A percentile compares a stretch with the other conserved stretches of the same genome.
Conservation (phyloP, 768 basidiomycete genomes). For the Tulasnella sp. region DNA sequence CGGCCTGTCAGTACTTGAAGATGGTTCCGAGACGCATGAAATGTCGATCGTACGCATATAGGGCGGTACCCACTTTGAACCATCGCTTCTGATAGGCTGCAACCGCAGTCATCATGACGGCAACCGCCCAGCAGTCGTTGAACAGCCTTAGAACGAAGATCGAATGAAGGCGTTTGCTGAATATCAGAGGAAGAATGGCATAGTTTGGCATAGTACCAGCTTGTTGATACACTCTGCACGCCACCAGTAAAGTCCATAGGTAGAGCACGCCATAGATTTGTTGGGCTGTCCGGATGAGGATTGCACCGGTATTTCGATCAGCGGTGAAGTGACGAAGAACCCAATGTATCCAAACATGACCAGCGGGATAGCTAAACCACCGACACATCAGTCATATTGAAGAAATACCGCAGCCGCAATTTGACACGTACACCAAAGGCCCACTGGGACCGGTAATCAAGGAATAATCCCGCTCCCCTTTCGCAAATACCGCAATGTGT, state of each 20-base stretch:
- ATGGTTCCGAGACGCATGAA: background rate
- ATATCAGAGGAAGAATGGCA: conserved; percentile 54
- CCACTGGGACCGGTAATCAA: conserved; percentile 83
- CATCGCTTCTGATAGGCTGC: conserved; percentile 47
- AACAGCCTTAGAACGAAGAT: conserved; percentile 86
- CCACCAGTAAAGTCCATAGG: conserved; percentile 47
- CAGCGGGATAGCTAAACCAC: conserved; percentile 74
- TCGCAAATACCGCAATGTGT: conserved; percentile 65
- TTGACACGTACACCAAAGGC: conserved; percentile 64
- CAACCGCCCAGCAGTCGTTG: conserved; percentile 84
- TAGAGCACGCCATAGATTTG: conserved; percentile 71
- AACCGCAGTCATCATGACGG: conserved; percentile 55
- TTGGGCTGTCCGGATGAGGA: conserved; percentile 53
- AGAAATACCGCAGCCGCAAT: conserved; percentile 2
- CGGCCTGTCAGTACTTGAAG: conserved; percentile 9
- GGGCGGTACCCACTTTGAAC: conserved; percentile 49
- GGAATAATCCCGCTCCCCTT: conserved; percentile 75
- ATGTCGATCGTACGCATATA: conserved; percentile 53
- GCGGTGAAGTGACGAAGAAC: conserved; percentile 53
- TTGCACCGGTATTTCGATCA: conserved; percentile 30
- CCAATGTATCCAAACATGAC: conserved; percentile 77
- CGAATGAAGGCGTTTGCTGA: conserved; percentile 91
- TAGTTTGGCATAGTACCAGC: conserved; percentile 58
- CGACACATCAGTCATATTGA: background rate
- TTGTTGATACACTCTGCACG: conserved; percentile 55